Base-by-base conservation (phyloP, 176 grass and related monocot species). In the Triticum aestivum region DNA sequence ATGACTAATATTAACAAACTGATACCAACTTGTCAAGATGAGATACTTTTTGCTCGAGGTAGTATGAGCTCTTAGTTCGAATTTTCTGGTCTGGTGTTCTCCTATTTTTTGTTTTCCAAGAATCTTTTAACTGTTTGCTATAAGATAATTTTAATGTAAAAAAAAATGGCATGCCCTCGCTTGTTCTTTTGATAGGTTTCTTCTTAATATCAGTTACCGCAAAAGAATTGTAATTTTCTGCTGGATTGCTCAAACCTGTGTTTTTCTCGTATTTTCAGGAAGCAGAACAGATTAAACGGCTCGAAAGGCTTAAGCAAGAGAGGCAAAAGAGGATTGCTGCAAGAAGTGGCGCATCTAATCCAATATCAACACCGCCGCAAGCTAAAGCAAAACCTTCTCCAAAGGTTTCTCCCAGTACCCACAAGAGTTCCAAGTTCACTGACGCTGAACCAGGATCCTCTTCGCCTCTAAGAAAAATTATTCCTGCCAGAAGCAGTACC, bases 271-370 rank as follows among this genome's bases (percentile, higher is more conserved):
- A 72, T 42, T 85, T 84, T 44, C 82, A 98, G 97, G 97, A 98
- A 94, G 97, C 91, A 5, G 97, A 98, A 87, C 89, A 96, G 45
- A 85, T 91, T 30, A 98, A 92, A 84, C 90, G 97, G 29, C 85
- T 98, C n/a, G 97, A 94, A 79, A 91, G 63, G 76, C 89, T 98
- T 81, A 98, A 94, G 87, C 82, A 86, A 73, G 97, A 98, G 85
- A 87, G 97, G 86, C 90, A 98, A 91, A 96, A 98, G 86, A 94
- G 94, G 86, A 98, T 98, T 70, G 83, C 97, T 73, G 67, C 94
- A 81, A 94, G 92, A 88, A 88, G 65, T 77, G 77, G 70, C 68
- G 7, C 59, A 27, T 75, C 90, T 24, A 85, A 88, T 79, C 34
- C 90, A 68, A 33, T 74, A 81, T 83, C 88, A 64, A 85, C 89